Base-by-base conservation (phyloP, 495 filamentous ascomycete species). In the Trichoderma parareesei region DNA sequence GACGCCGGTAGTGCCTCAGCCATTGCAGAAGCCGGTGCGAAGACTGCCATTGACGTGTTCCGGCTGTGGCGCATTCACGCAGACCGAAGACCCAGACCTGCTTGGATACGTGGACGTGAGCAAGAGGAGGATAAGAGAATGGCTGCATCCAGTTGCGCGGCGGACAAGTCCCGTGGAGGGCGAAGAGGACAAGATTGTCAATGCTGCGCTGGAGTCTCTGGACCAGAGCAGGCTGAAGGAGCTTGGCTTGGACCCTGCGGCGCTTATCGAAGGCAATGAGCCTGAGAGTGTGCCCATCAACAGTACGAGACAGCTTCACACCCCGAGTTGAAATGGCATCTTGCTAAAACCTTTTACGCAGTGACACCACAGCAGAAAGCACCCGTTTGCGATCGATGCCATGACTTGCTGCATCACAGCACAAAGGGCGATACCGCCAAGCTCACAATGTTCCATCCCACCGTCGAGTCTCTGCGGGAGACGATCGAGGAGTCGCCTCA, bases 31-130 rank as follows among this genome's bases (percentile, higher is more conserved):
- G 27, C 37, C 63, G 42, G 27, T n/a, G 9, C 62, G 38, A 72
- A 68, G 46, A 63, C 70, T 91, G 4, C 89, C 90, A 1, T 66
- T 71, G 4, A 80, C 82, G 69, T 99, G 94, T 72, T 85, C 89
- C 27, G 94, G 94, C 63, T 99, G 94, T 73, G 94, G 94, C 59
- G 95, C 93, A 40, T 83, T 88, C 65, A 83, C 88, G 60, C 94
- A 98, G 70, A 88, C 82, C 0, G 67, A 85, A 2, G 80, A 86
- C 33, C 80, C 87, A n/a, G 72, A 84, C 42, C 81, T 88, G 68
- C 83, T 93, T 1, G 94, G 94, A 49, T 97, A 86, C 75, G 97
- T 90, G 75, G 77, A 83, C 68, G 67, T 80, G 40, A 76, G 66
- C 40, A 82, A 87, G 69, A 88, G 81, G 69, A 71, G 73, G 49